These are phyloP conservation scores for Rosa persica DNA, from an alignment of 306 rosid genomes.

Conservation along the genomic window DNA sequence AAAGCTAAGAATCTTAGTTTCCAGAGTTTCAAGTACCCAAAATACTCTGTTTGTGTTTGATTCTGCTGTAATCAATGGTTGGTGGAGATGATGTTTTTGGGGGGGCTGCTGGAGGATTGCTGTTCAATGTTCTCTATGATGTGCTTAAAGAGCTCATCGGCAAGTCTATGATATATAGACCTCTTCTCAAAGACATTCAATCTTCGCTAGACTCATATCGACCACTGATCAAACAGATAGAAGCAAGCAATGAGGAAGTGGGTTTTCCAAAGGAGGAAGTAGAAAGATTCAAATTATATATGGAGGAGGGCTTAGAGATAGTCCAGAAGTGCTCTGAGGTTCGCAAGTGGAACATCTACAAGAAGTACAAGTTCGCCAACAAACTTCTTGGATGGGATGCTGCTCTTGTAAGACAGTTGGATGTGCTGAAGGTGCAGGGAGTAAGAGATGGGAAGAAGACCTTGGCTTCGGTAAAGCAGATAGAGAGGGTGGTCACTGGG, in stretches of 20 bases:
- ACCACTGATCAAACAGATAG: slow-evolving; percentile 11
- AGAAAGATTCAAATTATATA: not conserved
- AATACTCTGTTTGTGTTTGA: not conserved
- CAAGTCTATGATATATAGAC: not conserved
- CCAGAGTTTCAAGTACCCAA: not conserved
- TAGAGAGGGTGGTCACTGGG: not conserved
- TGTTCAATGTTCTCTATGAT: not conserved
- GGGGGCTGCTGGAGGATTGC: slow-evolving; percentile 12
- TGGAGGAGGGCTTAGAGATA: not conserved
- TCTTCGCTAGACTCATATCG: not conserved
- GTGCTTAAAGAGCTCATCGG: not conserved
- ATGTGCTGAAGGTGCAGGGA: slow-evolving; percentile 16
- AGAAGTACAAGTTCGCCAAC: slow-evolving; percentile 5
- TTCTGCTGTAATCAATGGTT: slow-evolving; percentile 2
- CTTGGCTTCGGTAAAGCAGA: not conserved
- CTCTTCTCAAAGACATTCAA: not conserved
- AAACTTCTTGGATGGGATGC: slow-evolving; percentile 36
- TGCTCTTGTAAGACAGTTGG: slow-evolving; percentile 14
- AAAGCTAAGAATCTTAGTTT: not conserved
- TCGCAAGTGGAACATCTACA: not conserved
- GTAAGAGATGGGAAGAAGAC: slow-evolving; percentile 22
- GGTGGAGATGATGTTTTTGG: not conserved
- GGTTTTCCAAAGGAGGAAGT: not conserved
- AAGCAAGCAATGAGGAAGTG: not conserved
- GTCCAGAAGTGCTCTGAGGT: not conserved